Base-by-base conservation (phyloP, 2,329 filamentous ascomycete genomes). In the Cytospora chrysosperma region DNA sequence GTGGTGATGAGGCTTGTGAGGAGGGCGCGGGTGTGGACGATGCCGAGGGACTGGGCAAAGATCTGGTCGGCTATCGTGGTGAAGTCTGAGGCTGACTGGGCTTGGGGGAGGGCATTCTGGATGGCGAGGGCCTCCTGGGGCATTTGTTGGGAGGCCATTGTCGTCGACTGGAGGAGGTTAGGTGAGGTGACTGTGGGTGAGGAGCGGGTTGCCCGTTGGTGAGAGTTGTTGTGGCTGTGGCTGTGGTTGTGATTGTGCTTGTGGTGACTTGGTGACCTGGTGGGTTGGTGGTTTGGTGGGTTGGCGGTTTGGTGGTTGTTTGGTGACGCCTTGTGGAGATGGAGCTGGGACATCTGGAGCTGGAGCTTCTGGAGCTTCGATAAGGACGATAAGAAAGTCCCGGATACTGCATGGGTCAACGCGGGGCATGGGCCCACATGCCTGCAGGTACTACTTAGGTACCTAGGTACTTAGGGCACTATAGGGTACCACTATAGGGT, bases 21-120 rank as follows among this genome's bases (percentile, higher is more conserved):
- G 15, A 95, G 82, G 19, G 86, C 83, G 7, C 91, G 86, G 6
- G 90, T 87, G 32, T 88, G 82, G n/a, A 95, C 90, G 69, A 94
- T 88, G 70, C 90, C 90, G 60, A 93, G 82, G 26, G 82, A 82
- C 70, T 91, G 87, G 68, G 80, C 82, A 68, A 93, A 85, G 59
- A 93, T 82, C 56, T 83, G 85, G 70, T 88, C 83, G 61, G 88
- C 80, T 69, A 91, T 88, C 70, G 85, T 85, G 65, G 85, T 86
- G 64, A 93, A 81, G 74, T 93, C 87, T 65, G 82, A 71, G 51
- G 70, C 68, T 9, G 64, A 64, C 26, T 61, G 58, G 26, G 64
- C 61, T 24, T 43, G 37, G 26, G 61, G 37, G 32, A 66, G 61
- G 50, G 61, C 61, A 13, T 37, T 47, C 43, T 66, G 61, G 40